A percentile compares a stretch with the other conserved stretches of the same genome.
Conservation (phyloP, 306 rosid species). For the Castanea crenata region DNA sequence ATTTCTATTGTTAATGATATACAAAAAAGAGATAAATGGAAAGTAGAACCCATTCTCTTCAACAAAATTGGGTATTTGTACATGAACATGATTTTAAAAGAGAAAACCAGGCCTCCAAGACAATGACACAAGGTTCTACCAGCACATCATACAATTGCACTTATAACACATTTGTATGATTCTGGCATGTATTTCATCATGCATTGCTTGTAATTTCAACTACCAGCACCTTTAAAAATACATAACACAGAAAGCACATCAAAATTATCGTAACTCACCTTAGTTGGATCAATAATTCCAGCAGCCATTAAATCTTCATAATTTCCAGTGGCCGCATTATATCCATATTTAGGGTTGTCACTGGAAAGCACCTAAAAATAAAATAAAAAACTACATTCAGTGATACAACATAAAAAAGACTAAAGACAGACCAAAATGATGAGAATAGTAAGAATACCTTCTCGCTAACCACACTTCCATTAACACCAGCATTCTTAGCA, state of each 20-base stretch:
- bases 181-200: neutral
- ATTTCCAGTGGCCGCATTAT: slow-evolving; percentile 95
- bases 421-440: neutral
- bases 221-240: neutral
- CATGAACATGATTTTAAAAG: too few species aligned
- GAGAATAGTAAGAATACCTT: slow-evolving; percentile 50
- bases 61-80: too few species aligned
- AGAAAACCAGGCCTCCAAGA: too few species aligned
- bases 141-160: neutral
- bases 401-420: neutral
- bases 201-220: neutral
- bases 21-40: too few species aligned
- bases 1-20: too few species aligned
- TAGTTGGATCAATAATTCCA: slow-evolving; percentile 97
- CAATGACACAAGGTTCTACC: too few species aligned
- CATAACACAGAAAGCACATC: neutral
- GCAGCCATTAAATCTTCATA: slow-evolving; percentile 98
- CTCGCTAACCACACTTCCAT: slow-evolving; percentile 98
- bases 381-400: neutral
- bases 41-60: too few species aligned
- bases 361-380: slow-evolving; percentile 67
- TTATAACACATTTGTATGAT: neutral
- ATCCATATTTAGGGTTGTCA: slow-evolving; percentile 72
- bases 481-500: slow-evolving; percentile 98
- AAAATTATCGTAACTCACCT: slow-evolving; percentile 49